Conservation (phyloP, 2,329 filamentous ascomycete genomes). For the Fusarium cyanostomum region DNA sequence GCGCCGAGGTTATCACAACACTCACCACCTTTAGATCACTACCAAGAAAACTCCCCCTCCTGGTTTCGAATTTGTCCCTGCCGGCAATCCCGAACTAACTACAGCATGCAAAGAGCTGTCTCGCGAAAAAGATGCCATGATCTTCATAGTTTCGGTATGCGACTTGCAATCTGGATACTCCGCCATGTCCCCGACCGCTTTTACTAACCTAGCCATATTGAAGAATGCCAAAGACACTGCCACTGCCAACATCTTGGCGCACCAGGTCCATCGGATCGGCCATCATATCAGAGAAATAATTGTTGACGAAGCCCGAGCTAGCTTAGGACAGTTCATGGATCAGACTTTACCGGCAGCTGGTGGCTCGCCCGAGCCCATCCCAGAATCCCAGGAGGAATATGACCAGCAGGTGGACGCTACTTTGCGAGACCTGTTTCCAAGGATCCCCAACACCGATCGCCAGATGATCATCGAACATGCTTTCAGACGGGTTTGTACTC, state of each 20-base stretch:
- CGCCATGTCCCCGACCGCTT: neutral
- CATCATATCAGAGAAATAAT: slow-evolving; percentile 69
- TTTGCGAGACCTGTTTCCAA: slow-evolving; percentile 70
- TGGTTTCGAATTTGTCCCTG: slow-evolving; percentile 70
- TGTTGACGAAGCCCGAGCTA: slow-evolving; percentile 62
- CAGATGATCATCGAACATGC: slow-evolving; percentile 69
- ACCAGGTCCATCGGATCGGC: slow-evolving; percentile 67
- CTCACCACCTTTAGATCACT: slow-evolving; percentile 59
- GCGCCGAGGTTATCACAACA: slow-evolving; percentile 31
- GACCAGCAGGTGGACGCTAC: slow-evolving; percentile 70
- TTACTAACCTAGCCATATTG: slow-evolving; percentile 19
- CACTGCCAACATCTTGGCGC: slow-evolving; percentile 52
- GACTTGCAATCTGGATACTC: neutral
- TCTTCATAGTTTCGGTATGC: slow-evolving; percentile 73
- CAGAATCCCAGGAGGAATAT: slow-evolving; percentile 67
- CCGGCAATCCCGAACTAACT: slow-evolving; percentile 69
- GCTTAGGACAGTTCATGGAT: slow-evolving; percentile 41
- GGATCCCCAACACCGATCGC: slow-evolving; percentile 72
- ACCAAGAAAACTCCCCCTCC: slow-evolving; percentile 62
- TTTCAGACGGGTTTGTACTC: slow-evolving; percentile 66
- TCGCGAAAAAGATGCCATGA: slow-evolving; percentile 68
- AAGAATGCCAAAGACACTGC: slow-evolving; percentile 46
- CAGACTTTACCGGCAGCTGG: slow-evolving; percentile 32
- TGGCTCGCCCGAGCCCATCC: slow-evolving; percentile 65
- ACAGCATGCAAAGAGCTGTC: slow-evolving; percentile 71